A percentile compares a stretch with the other conserved stretches of the same genome.
Evolutionary conservation across 2,329 filamentous ascomycete species (phyloP).

Genomic region (Plectosphaerella plurivora): DNA sequence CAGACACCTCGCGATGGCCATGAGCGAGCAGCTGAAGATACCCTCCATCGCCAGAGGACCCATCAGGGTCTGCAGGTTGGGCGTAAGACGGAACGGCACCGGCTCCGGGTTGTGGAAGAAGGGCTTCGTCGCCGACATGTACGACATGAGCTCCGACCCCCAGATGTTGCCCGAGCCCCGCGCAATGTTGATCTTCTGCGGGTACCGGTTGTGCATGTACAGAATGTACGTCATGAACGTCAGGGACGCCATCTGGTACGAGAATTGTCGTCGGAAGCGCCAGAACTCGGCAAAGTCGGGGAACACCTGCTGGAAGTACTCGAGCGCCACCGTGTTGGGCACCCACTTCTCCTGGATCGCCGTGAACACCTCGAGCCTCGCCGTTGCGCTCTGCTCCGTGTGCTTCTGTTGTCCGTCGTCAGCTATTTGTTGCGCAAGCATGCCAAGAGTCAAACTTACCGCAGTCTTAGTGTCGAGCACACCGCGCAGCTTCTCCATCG

Average conservation of each 20-base stretch:
- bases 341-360: constrained; percentile 95
- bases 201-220: constrained; percentile 94
- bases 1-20: constrained; percentile 92
- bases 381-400: constrained; percentile 64
- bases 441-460: constrained; percentile 34
- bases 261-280: constrained; percentile 96
- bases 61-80: constrained; percentile 94
- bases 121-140: constrained; percentile 78
- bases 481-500: constrained; percentile 86
- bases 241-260: constrained; percentile 88
- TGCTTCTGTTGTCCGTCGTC: constrained; percentile 47
- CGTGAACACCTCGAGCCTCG: constrained; percentile 86
- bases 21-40: constrained; percentile 90
- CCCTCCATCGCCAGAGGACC: constrained; percentile 93
- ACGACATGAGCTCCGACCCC: constrained; percentile 90
- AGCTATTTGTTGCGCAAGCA: constrained; percentile 6
- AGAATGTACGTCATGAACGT: constrained; percentile 99
- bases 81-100: constrained; percentile 94
- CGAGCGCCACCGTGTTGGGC: constrained; percentile 72
- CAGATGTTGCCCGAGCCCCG: constrained; percentile 88
- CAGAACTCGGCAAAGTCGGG: constrained; percentile 92
- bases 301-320: constrained; percentile 87
- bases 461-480: constrained; percentile 64
- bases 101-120: constrained; percentile 94
- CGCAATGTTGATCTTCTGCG: constrained; percentile 91